Conservation (phyloP, 2,329 filamentous ascomycete species). For the Penicillium sp. region DNA sequence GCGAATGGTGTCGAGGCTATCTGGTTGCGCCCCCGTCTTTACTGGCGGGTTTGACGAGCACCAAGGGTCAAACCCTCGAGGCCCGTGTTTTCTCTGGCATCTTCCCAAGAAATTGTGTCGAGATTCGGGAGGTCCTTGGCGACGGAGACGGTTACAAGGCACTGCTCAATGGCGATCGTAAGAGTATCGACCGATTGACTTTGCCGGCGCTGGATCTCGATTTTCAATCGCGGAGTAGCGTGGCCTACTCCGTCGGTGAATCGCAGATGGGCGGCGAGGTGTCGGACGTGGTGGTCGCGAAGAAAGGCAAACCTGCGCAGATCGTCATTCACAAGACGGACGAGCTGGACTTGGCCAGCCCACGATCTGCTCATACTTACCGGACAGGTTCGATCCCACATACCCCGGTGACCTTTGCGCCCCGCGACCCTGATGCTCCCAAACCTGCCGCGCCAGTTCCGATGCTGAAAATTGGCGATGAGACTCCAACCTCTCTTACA, state of each 20-base stretch:
- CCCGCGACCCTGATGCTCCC: slow-evolving; percentile 56
- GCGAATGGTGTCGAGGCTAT: slow-evolving; percentile 91
- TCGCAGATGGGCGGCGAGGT: slow-evolving; percentile 24
- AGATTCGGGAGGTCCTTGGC: slow-evolving; percentile 85
- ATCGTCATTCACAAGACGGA: slow-evolving; percentile 37
- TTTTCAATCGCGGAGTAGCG: slow-evolving; percentile 23
- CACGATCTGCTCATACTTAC: slow-evolving; percentile 28
- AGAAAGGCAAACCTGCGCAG: slow-evolving; percentile 39
- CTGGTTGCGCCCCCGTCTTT: slow-evolving; percentile 89
- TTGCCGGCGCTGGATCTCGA: slow-evolving; percentile 24
- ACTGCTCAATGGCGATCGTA: slow-evolving; percentile 31
- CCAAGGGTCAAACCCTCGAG: slow-evolving; percentile 88
- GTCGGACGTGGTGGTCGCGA: slow-evolving; percentile 32
- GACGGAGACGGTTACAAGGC: slow-evolving; percentile 52
- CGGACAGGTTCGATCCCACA: slow-evolving; percentile 30
- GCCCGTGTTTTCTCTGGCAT: slow-evolving; percentile 97
- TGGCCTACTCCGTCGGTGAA: slow-evolving; percentile 26
- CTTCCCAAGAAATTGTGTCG: slow-evolving; percentile 89
- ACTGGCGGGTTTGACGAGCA: slow-evolving; percentile 81
- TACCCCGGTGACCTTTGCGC: slow-evolving; percentile 31
- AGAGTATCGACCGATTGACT: slow-evolving; percentile 34
- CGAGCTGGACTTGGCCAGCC: slow-evolving; percentile 28
- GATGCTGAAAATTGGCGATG: slow-evolving; percentile 95
- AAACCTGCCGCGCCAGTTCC: slow-evolving; percentile 89
- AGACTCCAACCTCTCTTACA: slow-evolving; percentile 79